Conservation (phyloP, 495 filamentous ascomycete genomes). For the Xylaria bambusicola region DNA sequence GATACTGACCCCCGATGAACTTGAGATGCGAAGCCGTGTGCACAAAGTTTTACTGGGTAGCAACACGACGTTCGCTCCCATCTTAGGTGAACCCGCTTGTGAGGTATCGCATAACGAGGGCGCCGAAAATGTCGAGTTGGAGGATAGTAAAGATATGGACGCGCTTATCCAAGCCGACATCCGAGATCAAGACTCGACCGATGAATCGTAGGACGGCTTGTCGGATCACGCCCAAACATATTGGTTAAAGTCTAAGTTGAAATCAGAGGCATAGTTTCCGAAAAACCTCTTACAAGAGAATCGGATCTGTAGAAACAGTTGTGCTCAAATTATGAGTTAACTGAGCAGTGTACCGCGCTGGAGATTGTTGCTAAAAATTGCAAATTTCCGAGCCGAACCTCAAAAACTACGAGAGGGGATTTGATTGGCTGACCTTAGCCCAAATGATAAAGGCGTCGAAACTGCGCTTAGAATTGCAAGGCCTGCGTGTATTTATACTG, state of each 20-base stretch:
- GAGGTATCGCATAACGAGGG: background rate
- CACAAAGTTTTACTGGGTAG: background rate
- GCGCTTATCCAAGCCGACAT: conserved; percentile 14
- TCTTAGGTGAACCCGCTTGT: background rate
- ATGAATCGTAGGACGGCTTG: background rate
- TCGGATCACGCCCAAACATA: conserved; percentile 1
- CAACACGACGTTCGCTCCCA: conserved; percentile 3
- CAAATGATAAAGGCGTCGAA: no score
- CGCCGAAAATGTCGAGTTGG: background rate
- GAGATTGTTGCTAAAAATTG: no score
- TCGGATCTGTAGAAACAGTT: background rate
- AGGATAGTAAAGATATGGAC: background rate
- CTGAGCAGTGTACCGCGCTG: no score
- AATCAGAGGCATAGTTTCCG: no score
- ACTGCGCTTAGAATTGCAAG: no score
- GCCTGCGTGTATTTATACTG: no score
- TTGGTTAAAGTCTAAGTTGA: no score
- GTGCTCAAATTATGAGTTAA: no score
- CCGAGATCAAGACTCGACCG: background rate
- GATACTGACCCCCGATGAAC: background rate
- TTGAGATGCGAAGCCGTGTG: background rate
- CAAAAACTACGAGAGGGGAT: no score
- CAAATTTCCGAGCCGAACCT: no score
- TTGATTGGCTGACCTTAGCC: no score
- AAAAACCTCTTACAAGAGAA: background rate